Conservation (phyloP, 805 yeast species). For the Barnettozyma wickerhamii region DNA sequence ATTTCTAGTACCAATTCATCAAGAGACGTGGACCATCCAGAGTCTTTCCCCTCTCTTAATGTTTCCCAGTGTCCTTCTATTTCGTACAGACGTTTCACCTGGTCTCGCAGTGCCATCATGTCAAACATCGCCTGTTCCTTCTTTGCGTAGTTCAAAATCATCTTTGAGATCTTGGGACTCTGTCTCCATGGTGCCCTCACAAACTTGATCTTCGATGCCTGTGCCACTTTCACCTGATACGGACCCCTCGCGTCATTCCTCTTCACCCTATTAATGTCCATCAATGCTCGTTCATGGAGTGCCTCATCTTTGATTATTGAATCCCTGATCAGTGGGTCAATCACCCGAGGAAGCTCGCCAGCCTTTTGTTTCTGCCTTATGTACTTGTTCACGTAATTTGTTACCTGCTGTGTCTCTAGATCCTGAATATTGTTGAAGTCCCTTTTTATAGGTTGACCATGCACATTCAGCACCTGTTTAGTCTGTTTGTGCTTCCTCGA, state of each 20-base stretch:
- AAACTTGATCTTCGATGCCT: constrained; percentile 11
- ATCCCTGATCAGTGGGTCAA: constrained; percentile 16
- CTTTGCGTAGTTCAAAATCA: constrained; percentile 11
- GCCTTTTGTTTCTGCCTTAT: constrained; percentile 8
- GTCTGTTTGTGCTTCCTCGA: neutral
- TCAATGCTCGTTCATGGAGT: constrained; percentile 14
- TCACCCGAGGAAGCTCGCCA: constrained; percentile 15
- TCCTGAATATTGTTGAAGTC: constrained; percentile 19
- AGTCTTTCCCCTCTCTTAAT: neutral
- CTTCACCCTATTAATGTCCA: constrained; percentile 8
- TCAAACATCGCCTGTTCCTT: constrained; percentile 15
- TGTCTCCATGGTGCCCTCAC: constrained; percentile 22
- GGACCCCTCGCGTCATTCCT: constrained; percentile 15
- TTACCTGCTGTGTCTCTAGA: constrained; percentile 11
- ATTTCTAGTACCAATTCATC: constrained; percentile 12
- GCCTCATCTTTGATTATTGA: constrained; percentile 20
- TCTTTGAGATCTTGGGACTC: constrained; percentile 9
- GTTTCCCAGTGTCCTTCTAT: constrained; percentile 16
- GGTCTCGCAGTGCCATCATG: constrained; percentile 7
- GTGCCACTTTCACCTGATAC: constrained; percentile 14
- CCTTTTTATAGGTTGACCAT: constrained; percentile 16
- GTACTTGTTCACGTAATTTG: constrained; percentile 15
- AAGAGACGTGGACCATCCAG: constrained; percentile 27
- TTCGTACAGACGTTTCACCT: constrained; percentile 12
- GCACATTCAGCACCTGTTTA: neutral